Base-by-base conservation (phyloP, 2,329 filamentous ascomycete genomes). In the Capronia americana region DNA sequence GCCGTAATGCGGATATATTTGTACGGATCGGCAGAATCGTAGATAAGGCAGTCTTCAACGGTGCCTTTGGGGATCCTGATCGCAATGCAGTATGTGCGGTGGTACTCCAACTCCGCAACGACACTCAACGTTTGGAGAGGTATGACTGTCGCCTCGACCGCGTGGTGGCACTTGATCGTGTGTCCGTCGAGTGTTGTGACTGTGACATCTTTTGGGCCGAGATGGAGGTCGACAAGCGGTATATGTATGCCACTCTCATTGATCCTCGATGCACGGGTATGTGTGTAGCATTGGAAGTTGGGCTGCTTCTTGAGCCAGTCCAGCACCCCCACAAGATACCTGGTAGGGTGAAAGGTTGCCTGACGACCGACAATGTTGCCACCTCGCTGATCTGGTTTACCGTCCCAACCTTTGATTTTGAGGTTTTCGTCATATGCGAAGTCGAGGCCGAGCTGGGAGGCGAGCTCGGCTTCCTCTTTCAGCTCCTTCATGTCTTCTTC, bases 1-100 rank as follows among this genome's bases (percentile, higher is more conserved):
- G 74, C 76, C 0, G 85, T 86, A 11, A 87, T 73, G 1, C 85
- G 82, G 2, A 85, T 75, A 67, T 87, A 87, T 71, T 85, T 84
- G 79, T 87, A 87, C 26, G 73, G 75, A 26, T 86, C 84, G 1
- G 81, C 83, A 0, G 80, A 78, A 73, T 87, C 84, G 71, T 87
- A 87, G 51, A 87, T 74, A 1, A 87, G 78, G 63, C 82, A 83
- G 69, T 87, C 85, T 70, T 86, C 83, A 51, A 85, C 78, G 0
- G 77, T 79, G 0, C 79, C 81, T 69, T 83, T 83, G 6, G 85
- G 85, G 0, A 87, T 77, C 1, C 82, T 80, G 54, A 85, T 79
- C 8, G 85, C 85, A 62, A 88, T 84, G 73, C 82, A 85, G 77
- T 87, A 88, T 0, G 84, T 85, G 5, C 85, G 81, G 72, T 80